These are phyloP conservation scores for Castanea crenata DNA, from an alignment of 306 rosid species.

Conservation along the genomic window DNA sequence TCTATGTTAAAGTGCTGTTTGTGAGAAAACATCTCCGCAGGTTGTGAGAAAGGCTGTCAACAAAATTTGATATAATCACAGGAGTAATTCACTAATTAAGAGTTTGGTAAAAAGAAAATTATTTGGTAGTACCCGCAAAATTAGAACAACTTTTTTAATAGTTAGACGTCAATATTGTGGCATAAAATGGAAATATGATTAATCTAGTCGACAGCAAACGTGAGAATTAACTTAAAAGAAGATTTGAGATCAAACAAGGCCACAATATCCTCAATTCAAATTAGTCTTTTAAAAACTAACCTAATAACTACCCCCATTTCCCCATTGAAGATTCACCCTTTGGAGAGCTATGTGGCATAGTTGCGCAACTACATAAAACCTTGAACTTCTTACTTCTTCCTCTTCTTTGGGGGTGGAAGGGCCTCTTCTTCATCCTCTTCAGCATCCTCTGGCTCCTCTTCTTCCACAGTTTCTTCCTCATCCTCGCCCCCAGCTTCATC, in stretches of 20 bases:
- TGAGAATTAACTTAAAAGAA: not conserved
- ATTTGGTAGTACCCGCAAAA: no score
- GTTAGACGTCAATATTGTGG: not conserved
- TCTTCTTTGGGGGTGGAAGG: slow-evolving; percentile 51
- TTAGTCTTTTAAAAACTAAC: not conserved
- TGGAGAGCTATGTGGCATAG: not conserved
- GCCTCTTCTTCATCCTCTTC: slow-evolving; percentile 39
- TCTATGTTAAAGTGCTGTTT: no score
- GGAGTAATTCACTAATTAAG: no score
- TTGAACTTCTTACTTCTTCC: slow-evolving; percentile 27
- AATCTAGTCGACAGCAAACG: no score
- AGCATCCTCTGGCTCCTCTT: slow-evolving; percentile 9
- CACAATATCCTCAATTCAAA: not conserved
- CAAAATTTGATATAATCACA: no score
- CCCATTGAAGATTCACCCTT: not conserved
- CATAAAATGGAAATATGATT: not conserved
- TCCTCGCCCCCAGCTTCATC: slow-evolving; percentile 11
- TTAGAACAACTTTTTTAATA: no score
- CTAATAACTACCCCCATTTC: not conserved
- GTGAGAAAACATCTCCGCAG: no score
- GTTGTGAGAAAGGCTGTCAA: no score
- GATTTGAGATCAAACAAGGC: not conserved
- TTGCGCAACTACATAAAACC: not conserved
- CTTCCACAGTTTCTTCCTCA: slow-evolving; percentile 24
- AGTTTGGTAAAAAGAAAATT: no score